Conservation (phyloP, 305 asterid species). For the Fraxinus velutina region DNA sequence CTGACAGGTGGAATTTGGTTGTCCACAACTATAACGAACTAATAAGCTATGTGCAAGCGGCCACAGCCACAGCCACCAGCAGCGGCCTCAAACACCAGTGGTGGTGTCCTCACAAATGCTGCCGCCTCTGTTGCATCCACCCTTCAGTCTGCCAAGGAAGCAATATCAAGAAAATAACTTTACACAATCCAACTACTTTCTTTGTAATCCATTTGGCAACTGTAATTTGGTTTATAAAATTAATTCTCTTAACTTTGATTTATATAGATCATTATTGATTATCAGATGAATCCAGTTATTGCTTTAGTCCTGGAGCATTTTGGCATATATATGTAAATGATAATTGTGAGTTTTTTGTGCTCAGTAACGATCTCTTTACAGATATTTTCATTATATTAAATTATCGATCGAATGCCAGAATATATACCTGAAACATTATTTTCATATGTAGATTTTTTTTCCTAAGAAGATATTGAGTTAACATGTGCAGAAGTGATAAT, state of each 20-base stretch:
- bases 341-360: background rate
- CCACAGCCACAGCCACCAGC: slow-evolving; percentile 16
- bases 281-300: background rate
- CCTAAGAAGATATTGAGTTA: background rate
- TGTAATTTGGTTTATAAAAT: background rate
- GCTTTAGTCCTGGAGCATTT: background rate
- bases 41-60: slow-evolving; percentile 18
- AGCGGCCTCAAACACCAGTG: slow-evolving; percentile 36
- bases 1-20: background rate
- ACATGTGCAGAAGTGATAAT: background rate
- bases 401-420: background rate
- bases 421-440: background rate
- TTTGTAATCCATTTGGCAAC: background rate
- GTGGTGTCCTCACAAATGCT: slow-evolving; percentile 50
- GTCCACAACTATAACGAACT: slow-evolving; percentile 13
- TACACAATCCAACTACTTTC: background rate
- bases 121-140: slow-evolving; percentile 62
- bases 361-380: background rate
- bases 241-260: background rate
- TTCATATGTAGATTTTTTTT: background rate
- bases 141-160: slow-evolving; percentile 59
- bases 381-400: background rate
- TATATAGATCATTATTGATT: background rate
- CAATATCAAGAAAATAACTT: slow-evolving; percentile 34
- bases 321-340: background rate